phyloP scores from a whole-genome alignment of 129 eudicot species.

The Escallonia herrerae region DNA sequence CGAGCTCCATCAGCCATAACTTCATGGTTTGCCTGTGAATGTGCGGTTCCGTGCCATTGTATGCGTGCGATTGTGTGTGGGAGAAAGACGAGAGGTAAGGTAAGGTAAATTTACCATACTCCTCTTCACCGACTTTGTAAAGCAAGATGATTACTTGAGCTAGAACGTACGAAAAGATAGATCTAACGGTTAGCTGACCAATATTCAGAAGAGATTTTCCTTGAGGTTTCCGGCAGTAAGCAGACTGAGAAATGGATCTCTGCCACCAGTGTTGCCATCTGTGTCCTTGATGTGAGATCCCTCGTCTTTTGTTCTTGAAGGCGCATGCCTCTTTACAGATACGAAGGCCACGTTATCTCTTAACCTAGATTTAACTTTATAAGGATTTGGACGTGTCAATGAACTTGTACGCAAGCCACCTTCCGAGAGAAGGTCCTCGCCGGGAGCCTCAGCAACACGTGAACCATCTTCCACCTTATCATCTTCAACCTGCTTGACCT shows the following conservation, averaged over 20 bases:
- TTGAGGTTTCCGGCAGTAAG: constrained; percentile 38
- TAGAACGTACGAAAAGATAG: neutral
- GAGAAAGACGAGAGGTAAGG: too few relatives aligned
- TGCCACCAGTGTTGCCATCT: constrained; percentile 17
- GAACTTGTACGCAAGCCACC: constrained; percentile 12
- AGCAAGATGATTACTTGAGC: too few relatives aligned
- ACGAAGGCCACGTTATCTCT: constrained; percentile 65
- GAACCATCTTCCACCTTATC: constrained; percentile 15
- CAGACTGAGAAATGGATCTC: constrained; percentile 43
- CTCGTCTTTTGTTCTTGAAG: constrained; percentile 21
- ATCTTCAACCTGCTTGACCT: constrained; percentile 16
- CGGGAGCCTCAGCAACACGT: constrained; percentile 1
- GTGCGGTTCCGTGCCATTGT: too few relatives aligned
- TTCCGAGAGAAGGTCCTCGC: constrained; percentile 10
- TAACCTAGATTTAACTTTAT: constrained; percentile 10
- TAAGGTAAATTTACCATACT: too few relatives aligned
- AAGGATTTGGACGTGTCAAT: constrained; percentile 10
- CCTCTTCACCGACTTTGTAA: too few relatives aligned
- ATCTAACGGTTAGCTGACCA: neutral
- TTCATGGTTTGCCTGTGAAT: too few relatives aligned
- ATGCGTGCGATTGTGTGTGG: too few relatives aligned
- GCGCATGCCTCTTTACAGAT: constrained; percentile 47
- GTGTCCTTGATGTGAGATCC: constrained; percentile 17
- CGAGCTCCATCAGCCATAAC: too few relatives aligned
- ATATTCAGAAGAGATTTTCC: constrained; percentile 17